Base-by-base conservation (phyloP, 768 basidiomycete genomes). In the Cantharellus anzutake region DNA sequence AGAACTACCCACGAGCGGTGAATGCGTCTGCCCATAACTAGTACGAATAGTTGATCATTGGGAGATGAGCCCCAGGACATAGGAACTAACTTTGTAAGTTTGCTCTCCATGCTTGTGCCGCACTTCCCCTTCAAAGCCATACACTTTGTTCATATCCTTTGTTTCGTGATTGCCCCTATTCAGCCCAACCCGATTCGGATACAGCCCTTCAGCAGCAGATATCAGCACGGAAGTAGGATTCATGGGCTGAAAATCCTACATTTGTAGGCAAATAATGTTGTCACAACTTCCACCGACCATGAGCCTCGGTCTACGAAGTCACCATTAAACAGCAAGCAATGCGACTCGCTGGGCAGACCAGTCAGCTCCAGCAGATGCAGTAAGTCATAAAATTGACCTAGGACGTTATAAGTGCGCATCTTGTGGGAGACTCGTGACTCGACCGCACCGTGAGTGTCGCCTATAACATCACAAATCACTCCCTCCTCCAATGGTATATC, bases 231-330 rank as follows among this genome's bases (percentile, higher is more conserved):
- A 50, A 56, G 41, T 39, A 61, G 34, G 4, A 37, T 58, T 39
- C 16, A 56, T 16, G n/a, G 29, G 20, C 20, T n/a, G 55, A 41
- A 11, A 48, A 57, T 70, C 82, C 67, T 64, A 84, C 88, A 98
- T 76, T 99, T 99, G 72, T 85, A 96, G 5, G 93, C 88, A 67
- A 99, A 89, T 3, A 93, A 84, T 14, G 86, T 82, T 62, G 98
- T 72, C 61, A 93, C 91, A 60, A 98, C 88, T 70, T 92, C 91
- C 60, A 89, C 82, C 5, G 86, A 88, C 88, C 89, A 92, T 37
- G 86, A 88, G n/a, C 93, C 93, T 62, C 94, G 81, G 70, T 99
- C 94, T 42, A 99, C 94, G 53, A 98, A 83, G 74, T 99, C 94
- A 5, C 92, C 88, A 68, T 90, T 91, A 83, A 92, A 91, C 57